phyloP scores from a whole-genome alignment of 805 yeast species.

The Candida krabiensis region DNA sequence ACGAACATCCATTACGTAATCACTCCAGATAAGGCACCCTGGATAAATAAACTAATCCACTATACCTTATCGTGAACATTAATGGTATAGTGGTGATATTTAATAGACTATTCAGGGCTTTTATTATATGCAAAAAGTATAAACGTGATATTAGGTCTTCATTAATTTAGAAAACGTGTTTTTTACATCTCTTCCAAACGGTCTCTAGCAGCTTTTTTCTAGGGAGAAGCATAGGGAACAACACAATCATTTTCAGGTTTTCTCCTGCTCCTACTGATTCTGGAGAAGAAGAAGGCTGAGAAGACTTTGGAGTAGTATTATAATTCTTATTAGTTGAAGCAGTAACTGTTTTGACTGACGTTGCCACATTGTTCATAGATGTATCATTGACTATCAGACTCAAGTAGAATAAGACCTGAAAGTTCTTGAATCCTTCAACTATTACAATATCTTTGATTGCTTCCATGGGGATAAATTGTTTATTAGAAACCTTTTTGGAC shows the following conservation, averaged over 20 bases:
- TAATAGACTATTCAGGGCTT: too few relatives aligned
- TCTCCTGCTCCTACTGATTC: slow-evolving; percentile 9
- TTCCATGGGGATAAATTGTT: slow-evolving; percentile 54
- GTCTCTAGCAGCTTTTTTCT: slow-evolving; percentile 29
- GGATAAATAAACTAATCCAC: too few relatives aligned
- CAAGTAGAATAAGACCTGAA: slow-evolving; percentile 65
- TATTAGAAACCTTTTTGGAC: slow-evolving; percentile 9
- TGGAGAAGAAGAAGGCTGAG: not conserved
- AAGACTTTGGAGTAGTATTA: too few relatives aligned
- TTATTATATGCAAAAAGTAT: too few relatives aligned
- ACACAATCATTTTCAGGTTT: slow-evolving; percentile 24
- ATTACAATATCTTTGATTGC: slow-evolving; percentile 64
- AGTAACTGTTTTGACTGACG: slow-evolving; percentile 21
- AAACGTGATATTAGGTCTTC: too few relatives aligned
- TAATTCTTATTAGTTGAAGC: too few relatives aligned
- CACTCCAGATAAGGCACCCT: too few relatives aligned
- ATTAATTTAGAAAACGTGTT: slow-evolving; percentile 8
- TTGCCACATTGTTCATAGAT: not conserved
- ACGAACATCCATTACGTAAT: too few relatives aligned
- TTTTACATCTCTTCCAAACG: slow-evolving; percentile 27
- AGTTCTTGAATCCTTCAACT: slow-evolving; percentile 73
- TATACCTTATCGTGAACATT: too few relatives aligned
- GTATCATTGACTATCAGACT: slow-evolving; percentile 51
- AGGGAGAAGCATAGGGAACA: slow-evolving; percentile 34
- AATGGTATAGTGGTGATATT: too few relatives aligned